Percentiles rank a stretch among this genome's conserved stretches.
Evolutionary conservation across 495 filamentous ascomycete species (phyloP).

Genomic region (Astrothelium subdiscretum): DNA sequence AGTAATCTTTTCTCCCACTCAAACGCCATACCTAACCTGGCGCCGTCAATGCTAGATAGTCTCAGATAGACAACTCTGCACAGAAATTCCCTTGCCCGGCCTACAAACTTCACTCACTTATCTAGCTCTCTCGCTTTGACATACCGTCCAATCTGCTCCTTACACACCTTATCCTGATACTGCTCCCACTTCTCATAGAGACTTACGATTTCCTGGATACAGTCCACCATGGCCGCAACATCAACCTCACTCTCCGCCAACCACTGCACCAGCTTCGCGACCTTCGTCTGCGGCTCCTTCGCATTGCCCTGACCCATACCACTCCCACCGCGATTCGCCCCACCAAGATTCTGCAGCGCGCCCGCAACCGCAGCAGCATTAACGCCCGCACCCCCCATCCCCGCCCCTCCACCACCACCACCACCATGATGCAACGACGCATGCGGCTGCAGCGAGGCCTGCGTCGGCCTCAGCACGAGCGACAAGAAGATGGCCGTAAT

Average conservation of each 20-base stretch:
- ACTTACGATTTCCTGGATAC: constrained; percentile 88
- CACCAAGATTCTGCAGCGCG: constrained; percentile 4
- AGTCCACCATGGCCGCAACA: constrained; percentile 83
- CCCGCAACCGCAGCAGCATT: constrained; percentile 7
- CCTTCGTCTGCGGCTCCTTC: constrained; percentile 15
- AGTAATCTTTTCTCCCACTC: no score
- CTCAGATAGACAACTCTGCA: not conserved
- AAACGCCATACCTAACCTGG: no score
- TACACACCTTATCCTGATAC: constrained; percentile 74
- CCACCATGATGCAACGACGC: no score
- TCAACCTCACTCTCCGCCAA: constrained; percentile 88
- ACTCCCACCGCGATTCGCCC: not conserved
- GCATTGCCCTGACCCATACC: constrained; percentile 2
- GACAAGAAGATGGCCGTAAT: constrained; percentile 82
- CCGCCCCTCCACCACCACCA: no score
- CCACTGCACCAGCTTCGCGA: constrained; percentile 71
- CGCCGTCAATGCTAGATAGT: no score
- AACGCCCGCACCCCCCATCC: constrained; percentile 10
- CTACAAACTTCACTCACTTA: constrained; percentile 36
- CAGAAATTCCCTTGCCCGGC: not conserved
- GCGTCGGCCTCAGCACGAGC: constrained; percentile 57
- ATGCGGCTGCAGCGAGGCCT: constrained; percentile 32
- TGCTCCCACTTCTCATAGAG: constrained; percentile 88
- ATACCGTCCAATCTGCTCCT: constrained; percentile 68
- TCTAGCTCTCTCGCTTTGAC: constrained; percentile 75